Evolutionary conservation across 345 rosid genomes (phyloP), one percentile per base, ranked within the genome.

Genomic region (Rhizophora apiculata): DNA sequence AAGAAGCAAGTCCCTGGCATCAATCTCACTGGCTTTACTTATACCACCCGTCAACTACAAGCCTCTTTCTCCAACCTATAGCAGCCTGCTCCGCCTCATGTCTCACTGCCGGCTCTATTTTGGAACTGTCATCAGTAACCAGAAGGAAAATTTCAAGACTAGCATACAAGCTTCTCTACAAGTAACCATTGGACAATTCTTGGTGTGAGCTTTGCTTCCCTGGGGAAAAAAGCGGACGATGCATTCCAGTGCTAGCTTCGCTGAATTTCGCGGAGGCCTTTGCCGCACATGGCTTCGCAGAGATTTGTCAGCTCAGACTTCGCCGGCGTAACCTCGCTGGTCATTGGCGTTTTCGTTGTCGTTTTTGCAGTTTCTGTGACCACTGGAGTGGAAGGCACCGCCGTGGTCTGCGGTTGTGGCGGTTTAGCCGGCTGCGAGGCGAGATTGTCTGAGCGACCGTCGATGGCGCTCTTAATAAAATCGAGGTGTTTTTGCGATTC

Each of bases 1-100:
- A 24, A 89, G 75, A 68, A 92, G 86, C 85, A 92, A 82, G 63
- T 92, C 96, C 72, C 85, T 81, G 11, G 94, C 88, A 71, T 92
- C 98, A 64, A 73, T 58, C 68, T 74, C 78, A 43, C 73, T 59
- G 4, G 90, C 92, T 20, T 54, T 78, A 51, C 68, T 51, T 52
- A 88, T 48, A 62, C 90, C 88, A 51, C 98, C 92, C 74, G 24
- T 92, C 98, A 61, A 20, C 20, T 20, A 82, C 39, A 73, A 90
- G 73, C 76, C 97, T 84, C 81, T 76, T 88, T 77, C 81, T 84
- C 96, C 96, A 92, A 1, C 79, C 72, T 69, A 83, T 13, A 1
- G 96, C 90, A 67, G 84, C 89, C 19, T 65, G 39, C 63, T 79
- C 72, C 0, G 91, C 91, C 75, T 85, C 92, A 0, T 69, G 80